A percentile compares a stretch with the other conserved stretches of the same genome.
phyloP scores from a whole-genome alignment of 164 flowering plant genomes.

The Macadamia integrifolia region DNA sequence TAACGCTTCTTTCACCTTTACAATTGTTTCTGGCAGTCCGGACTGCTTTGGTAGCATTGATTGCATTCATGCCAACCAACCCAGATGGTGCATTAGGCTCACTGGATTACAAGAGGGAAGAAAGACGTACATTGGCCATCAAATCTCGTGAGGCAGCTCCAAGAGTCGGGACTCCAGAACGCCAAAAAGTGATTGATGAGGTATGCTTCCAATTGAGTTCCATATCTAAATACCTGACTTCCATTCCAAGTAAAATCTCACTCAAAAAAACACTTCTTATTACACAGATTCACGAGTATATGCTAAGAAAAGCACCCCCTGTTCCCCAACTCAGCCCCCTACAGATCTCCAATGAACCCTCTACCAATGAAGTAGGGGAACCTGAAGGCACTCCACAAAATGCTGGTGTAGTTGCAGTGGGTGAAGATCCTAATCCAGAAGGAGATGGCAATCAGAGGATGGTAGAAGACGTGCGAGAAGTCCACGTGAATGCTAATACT shows the following conservation, averaged over 20 bases:
- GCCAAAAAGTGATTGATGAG: slow-evolving; percentile 92
- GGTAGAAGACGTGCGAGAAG: slow-evolving; percentile 42
- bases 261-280: neutral
- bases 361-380: slow-evolving; percentile 27
- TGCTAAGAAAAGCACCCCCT: slow-evolving; percentile 85
- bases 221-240: neutral
- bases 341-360: slow-evolving; percentile 25
- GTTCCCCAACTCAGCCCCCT: slow-evolving; percentile 42
- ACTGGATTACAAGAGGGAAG: slow-evolving; percentile 81
- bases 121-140: slow-evolving; percentile 72
- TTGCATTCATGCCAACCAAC: slow-evolving; percentile 97
- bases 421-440: slow-evolving; percentile 22
- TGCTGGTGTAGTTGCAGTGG: slow-evolving; percentile 18
- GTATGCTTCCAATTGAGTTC: slow-evolving; percentile 21
- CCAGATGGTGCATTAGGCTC: slow-evolving; percentile 97
- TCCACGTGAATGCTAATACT: slow-evolving; percentile 38
- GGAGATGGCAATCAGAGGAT: slow-evolving; percentile 28
- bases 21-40: slow-evolving; percentile 48
- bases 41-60: slow-evolving; percentile 89
- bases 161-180: slow-evolving; percentile 69
- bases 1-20: neutral
- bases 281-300: slow-evolving; percentile 76
- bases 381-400: slow-evolving; percentile 23
- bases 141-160: slow-evolving; percentile 92
- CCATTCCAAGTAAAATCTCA: neutral